phyloP scores from a whole-genome alignment of 305 asterid species.

The Salvia sclarea region DNA sequence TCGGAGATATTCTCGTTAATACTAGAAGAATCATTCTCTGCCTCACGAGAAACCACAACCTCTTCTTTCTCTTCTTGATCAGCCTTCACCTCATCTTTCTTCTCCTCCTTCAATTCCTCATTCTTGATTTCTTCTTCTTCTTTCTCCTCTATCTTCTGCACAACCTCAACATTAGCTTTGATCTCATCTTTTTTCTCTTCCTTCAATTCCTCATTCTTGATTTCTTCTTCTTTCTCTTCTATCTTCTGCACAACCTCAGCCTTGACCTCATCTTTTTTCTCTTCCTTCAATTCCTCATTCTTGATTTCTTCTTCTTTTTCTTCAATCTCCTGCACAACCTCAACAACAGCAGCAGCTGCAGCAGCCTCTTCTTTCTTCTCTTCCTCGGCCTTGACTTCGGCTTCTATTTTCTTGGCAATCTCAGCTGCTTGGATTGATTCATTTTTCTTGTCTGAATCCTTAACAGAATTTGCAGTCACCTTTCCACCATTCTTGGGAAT shows the following conservation, averaged over 20 bases:
- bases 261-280: constrained; percentile 2
- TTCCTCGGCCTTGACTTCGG: neutral
- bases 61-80: constrained; percentile 22
- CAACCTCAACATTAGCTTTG: neutral
- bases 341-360: neutral
- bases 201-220: constrained; percentile 32
- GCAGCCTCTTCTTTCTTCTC: constrained; percentile 1
- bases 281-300: neutral
- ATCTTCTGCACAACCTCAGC: constrained; percentile 1
- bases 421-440: constrained; percentile 6
- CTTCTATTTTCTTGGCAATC: constrained; percentile 20
- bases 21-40: constrained; percentile 25
- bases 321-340: constrained; percentile 1
- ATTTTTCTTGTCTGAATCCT: constrained; percentile 10
- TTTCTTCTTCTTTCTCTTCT: constrained; percentile 26
- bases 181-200: constrained; percentile 15
- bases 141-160: constrained; percentile 12
- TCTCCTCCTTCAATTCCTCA: neutral
- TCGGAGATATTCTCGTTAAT: neutral
- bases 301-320: constrained; percentile 6
- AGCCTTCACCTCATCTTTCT: neutral
- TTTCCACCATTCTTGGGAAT: neutral
- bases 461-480: constrained; percentile 15
- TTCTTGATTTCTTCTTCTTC: constrained; percentile 3
- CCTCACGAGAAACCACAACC: constrained; percentile 1